A percentile compares a stretch with the other conserved stretches of the same genome.
Evolutionary conservation across 331 rosid genomes (phyloP).

Genomic region (Dryas integrifolia): DNA sequence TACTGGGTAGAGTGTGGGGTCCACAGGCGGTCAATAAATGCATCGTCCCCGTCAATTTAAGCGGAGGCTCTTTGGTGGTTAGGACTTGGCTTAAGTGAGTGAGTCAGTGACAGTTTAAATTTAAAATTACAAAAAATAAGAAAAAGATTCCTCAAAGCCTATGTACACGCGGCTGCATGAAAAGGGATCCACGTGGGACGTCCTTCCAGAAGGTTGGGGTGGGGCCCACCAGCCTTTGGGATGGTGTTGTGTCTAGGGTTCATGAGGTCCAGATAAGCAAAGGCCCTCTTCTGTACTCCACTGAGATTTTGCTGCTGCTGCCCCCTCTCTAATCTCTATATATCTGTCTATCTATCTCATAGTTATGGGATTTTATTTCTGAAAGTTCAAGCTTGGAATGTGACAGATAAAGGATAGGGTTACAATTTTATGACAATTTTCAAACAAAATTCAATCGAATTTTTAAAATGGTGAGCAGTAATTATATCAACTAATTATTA

Average conservation of each 20-base stretch:
- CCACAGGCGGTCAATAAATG: conserved; percentile 45
- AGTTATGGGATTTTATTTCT: not conserved
- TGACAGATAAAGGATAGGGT: not conserved
- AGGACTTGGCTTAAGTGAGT: too few relatives aligned
- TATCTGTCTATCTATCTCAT: not conserved
- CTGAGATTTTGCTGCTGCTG: not conserved
- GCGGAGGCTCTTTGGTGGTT: too few relatives aligned
- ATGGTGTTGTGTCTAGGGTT: not conserved
- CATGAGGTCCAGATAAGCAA: conserved; percentile 32
- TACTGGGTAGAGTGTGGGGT: conserved; percentile 25
- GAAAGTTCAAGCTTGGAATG: not conserved
- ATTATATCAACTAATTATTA: too few relatives aligned
- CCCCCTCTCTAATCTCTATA: too few relatives aligned
- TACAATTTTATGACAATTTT: too few relatives aligned
- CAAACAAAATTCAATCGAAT: too few relatives aligned
- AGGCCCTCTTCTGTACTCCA: not conserved
- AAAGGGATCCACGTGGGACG: conserved; percentile 32
- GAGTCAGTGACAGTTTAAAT: too few relatives aligned
- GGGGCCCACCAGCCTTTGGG: conserved; percentile 25
- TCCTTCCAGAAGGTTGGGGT: conserved; percentile 17
- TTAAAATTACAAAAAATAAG: too few relatives aligned
- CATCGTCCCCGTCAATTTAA: conserved; percentile 16
- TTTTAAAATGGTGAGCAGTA: too few relatives aligned
- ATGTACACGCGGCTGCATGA: conserved; percentile 21
- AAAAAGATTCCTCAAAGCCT: conserved; percentile 30